phyloP scores from a whole-genome alignment of 2,329 filamentous ascomycete species.

The Fusarium torulosum region DNA sequence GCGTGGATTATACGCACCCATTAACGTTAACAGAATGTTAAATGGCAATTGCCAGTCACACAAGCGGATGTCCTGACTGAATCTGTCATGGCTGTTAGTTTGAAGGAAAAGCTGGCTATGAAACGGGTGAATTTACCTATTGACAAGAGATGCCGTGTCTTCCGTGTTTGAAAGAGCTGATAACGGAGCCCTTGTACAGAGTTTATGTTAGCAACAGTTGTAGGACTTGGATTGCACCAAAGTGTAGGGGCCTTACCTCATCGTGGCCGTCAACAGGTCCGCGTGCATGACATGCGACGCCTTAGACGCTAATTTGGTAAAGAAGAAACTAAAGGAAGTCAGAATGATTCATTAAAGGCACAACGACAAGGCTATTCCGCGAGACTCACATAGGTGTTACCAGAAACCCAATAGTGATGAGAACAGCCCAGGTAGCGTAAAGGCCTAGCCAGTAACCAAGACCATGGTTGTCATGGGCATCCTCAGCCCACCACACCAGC shows the following conservation, averaged over 20 bases:
- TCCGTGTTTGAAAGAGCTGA: neutral
- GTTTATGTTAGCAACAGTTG: too few relatives aligned
- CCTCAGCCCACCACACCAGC: slow-evolving; percentile 5
- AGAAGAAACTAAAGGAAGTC: neutral
- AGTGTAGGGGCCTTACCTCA: neutral
- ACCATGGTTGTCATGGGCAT: neutral
- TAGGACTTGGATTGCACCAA: too few relatives aligned
- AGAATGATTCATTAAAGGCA: too few relatives aligned
- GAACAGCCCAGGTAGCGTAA: neutral
- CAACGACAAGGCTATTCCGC: too few relatives aligned
- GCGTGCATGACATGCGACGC: slow-evolving; percentile 1
- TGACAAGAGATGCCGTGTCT: slow-evolving; percentile 4
- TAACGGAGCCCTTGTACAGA: neutral
- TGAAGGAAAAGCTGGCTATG: too few relatives aligned
- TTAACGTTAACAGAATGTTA: slow-evolving; percentile 6
- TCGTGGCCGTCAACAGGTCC: neutral
- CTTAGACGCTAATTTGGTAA: neutral
- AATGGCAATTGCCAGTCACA: slow-evolving; percentile 13
- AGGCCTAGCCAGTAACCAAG: slow-evolving; percentile 12
- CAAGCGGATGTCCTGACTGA: slow-evolving; percentile 8
- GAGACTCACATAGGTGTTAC: neutral
- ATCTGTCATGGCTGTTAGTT: neutral
- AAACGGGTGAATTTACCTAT: neutral
- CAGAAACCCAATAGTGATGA: neutral
- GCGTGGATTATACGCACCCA: neutral